phyloP scores from a whole-genome alignment of 176 grass and related monocot genomes.

The Aegilops longissima region DNA sequence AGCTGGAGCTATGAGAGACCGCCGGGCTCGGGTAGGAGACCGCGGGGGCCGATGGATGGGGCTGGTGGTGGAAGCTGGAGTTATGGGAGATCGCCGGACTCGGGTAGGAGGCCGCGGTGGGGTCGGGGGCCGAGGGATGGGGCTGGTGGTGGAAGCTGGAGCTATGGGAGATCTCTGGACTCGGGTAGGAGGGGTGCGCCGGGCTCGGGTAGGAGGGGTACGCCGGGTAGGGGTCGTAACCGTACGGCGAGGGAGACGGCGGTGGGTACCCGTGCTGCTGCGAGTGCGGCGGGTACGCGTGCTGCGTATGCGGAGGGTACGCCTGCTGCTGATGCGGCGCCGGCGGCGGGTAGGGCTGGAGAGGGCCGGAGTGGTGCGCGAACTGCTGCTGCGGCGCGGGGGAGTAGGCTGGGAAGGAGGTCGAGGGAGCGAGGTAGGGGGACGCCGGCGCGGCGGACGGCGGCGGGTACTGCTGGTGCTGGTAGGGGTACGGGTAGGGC shows the following conservation, averaged over 20 bases:
- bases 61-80: constrained; percentile 39
- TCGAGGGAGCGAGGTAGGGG: constrained; percentile 43
- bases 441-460: background rate
- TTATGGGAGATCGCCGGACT: constrained; percentile 13
- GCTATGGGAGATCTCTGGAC: constrained; percentile 13
- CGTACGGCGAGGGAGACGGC: constrained; percentile 3
- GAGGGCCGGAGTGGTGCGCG: constrained; percentile 43
- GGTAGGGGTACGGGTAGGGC: constrained; percentile 27
- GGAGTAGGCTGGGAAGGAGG: constrained; percentile 36
- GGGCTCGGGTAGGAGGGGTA: background rate
- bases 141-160: constrained; percentile 37
- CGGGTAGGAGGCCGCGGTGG: constrained; percentile 49
- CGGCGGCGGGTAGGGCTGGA: constrained; percentile 46
- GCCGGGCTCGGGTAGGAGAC: constrained; percentile 41
- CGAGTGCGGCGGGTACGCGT: constrained; percentile 15
- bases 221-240: constrained; percentile 23
- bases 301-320: constrained; percentile 22
- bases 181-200: background rate
- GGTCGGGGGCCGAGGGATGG: background rate
- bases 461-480: constrained; percentile 29
- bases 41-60: background rate
- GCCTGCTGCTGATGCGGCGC: constrained; percentile 14
- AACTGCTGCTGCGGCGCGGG: constrained; percentile 30
- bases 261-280: constrained; percentile 22
- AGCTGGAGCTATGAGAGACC: constrained; percentile 38